Evolutionary conservation across 2,329 filamentous ascomycete genomes (phyloP).

Genomic region (Davidsoniella virescens): DNA sequence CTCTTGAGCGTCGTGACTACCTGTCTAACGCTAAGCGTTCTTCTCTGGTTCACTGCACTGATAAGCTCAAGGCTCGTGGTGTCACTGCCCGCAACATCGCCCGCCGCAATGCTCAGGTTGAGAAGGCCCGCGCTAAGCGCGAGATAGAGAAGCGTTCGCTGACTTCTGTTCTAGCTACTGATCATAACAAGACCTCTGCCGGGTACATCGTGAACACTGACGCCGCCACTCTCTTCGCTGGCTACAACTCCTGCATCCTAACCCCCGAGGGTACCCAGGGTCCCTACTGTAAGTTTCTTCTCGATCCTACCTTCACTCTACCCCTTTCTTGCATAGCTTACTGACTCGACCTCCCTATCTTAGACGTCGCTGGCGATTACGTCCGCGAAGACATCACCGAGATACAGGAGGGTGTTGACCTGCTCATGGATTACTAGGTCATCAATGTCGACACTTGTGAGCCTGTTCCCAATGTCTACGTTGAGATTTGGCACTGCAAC

Average conservation of each 20-base stretch:
- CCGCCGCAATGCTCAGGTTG: slow-evolving; percentile 26
- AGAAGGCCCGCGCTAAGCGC: slow-evolving; percentile 26
- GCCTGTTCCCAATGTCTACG: slow-evolving; percentile 23
- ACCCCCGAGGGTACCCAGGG: slow-evolving; percentile 35
- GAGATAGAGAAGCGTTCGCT: slow-evolving; percentile 17
- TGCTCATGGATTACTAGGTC: slow-evolving; percentile 28
- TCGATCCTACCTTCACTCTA: neutral
- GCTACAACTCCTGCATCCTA: slow-evolving; percentile 29
- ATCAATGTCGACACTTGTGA: slow-evolving; percentile 27
- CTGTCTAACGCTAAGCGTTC: slow-evolving; percentile 24
- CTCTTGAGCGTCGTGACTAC: slow-evolving; percentile 31
- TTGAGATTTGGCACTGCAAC: slow-evolving; percentile 31
- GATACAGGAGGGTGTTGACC: slow-evolving; percentile 23
- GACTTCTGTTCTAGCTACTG: slow-evolving; percentile 19
- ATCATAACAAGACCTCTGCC: slow-evolving; percentile 21
- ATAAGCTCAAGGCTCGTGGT: slow-evolving; percentile 30
- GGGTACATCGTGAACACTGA: slow-evolving; percentile 19
- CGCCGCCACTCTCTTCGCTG: slow-evolving; percentile 20
- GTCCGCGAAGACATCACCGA: slow-evolving; percentile 27
- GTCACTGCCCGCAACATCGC: slow-evolving; percentile 27
- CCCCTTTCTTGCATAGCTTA: neutral
- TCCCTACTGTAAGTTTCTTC: slow-evolving; percentile 23
- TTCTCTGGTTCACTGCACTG: slow-evolving; percentile 30
- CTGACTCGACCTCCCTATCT: neutral
- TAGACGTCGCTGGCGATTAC: slow-evolving; percentile 22